phyloP scores from a whole-genome alignment of 345 rosid species.

The Triadica sebifera region DNA sequence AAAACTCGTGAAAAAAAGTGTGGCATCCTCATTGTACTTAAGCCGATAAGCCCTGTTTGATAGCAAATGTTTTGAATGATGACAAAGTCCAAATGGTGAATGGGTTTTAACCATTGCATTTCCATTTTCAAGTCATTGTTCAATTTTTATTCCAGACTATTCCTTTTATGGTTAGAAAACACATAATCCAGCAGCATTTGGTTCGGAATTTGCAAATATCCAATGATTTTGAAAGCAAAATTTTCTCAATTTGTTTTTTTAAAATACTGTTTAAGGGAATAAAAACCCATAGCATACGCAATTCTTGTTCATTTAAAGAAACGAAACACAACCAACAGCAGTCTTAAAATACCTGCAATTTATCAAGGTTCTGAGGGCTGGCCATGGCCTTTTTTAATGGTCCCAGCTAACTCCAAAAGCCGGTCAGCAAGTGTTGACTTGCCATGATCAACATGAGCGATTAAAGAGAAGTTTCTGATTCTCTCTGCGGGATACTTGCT shows the following conservation, averaged over 20 bases:
- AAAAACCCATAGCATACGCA: neutral
- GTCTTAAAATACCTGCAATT: constrained; percentile 55
- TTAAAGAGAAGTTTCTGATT: constrained; percentile 90
- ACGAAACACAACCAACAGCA: neutral
- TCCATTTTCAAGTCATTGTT: too few species aligned
- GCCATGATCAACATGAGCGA: constrained; percentile 94
- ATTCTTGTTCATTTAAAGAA: too few species aligned
- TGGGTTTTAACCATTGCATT: too few species aligned
- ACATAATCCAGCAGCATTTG: neutral
- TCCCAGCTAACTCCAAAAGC: constrained; percentile 95
- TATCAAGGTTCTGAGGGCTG: constrained; percentile 98
- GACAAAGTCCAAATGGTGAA: too few species aligned
- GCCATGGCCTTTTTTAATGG: constrained; percentile 87
- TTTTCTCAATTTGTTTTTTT: neutral
- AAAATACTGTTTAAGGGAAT: too few species aligned
- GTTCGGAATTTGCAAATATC: neutral
- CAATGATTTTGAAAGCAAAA: too few species aligned
- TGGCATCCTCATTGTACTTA: too few species aligned
- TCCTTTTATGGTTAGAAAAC: neutral
- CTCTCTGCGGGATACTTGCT: constrained; percentile 66
- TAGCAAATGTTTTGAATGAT: too few species aligned
- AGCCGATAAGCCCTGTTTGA: too few species aligned
- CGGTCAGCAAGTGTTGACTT: constrained; percentile 95
- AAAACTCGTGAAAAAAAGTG: too few species aligned
- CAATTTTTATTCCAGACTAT: too few species aligned